Base-by-base conservation (phyloP, 768 basidiomycete species). In the Boletus rufocinnamomeus region DNA sequence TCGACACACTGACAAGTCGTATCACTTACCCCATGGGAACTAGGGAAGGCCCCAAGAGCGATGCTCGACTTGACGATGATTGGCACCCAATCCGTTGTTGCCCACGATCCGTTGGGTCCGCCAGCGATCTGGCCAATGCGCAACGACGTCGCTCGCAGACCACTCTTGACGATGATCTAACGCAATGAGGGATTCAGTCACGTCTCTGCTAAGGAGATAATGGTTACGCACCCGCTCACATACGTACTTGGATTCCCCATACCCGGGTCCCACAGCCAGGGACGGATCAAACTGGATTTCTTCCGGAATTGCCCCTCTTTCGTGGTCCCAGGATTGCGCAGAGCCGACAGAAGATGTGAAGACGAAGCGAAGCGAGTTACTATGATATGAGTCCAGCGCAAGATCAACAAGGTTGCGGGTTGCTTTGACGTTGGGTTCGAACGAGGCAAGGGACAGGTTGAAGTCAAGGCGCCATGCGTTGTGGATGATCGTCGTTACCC, bases 181-280 rank as follows among this genome's bases (percentile, higher is more conserved):
- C 21, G 13, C 2, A 11, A 38, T n/a, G 8, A 28, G 17, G 3
- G 8, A 19, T 32, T 21, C 27, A 17, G 21, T 7, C 30, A 9
- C 1, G 13, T n/a, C 30, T 35, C 35, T 25, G 25, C 3, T 28
- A 23, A 45, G 13, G 13, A 75, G 3, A 57, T 8, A 62, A 50
- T 6, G 68, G 14, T 57, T 23, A 54, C 75, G 1, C 50, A 76
- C 71, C 52, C 72, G 60, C 63, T 78, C 76, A 5, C 71, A 52
- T 1, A 78, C 70, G 54, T 76, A 78, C 64, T 78, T 78, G 19
- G 64, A 56, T 25, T 75, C 75, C 1, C 74, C 74, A 46, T 77
- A 77, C 2, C 77, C 77, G 17, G 59, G 32, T n/a, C 74, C 76
- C 25, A 73, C 67, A n/a, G 69, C 66, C 51, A 55, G 52, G 10